Conservation (phyloP, 176 grass and related monocot genomes). For the Oryza brachyantha region DNA sequence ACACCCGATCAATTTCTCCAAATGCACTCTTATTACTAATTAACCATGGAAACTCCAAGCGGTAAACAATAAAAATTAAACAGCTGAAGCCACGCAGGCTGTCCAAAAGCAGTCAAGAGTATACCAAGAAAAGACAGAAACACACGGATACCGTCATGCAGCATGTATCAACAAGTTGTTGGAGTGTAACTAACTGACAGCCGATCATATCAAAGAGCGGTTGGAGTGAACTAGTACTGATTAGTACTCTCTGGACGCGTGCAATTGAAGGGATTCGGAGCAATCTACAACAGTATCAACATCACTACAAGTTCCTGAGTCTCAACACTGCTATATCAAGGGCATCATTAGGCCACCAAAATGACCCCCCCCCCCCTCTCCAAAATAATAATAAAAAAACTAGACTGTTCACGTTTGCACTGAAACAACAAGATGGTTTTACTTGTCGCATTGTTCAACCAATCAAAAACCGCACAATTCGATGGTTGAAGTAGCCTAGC, state of each 20-base stretch:
- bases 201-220: conserved; percentile 18
- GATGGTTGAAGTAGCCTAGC: not conserved
- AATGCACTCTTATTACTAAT: not conserved
- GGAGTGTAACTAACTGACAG: conserved; percentile 22
- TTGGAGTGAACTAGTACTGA: conserved; percentile 29
- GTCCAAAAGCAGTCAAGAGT: conserved; percentile 33
- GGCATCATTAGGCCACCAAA: not conserved
- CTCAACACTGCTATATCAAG: conserved; percentile 16
- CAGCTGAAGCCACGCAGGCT: not conserved
- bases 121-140: conserved; percentile 42
- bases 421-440: not conserved
- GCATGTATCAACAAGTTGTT: conserved; percentile 29
- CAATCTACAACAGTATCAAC: not conserved
- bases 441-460: not conserved
- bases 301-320: conserved; percentile 8
- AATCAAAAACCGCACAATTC: conserved; percentile 11
- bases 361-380: not conserved
- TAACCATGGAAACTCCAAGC: not conserved
- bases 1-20: not conserved
- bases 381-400: not conserved
- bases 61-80: conserved; percentile 20
- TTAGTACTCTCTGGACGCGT: conserved; percentile 35
- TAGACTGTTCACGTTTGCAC: not conserved
- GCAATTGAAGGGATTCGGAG: conserved; percentile 28
- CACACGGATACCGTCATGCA: conserved; percentile 10